Evolutionary conservation across 352 stramenopile genomes (phyloP).

Genomic region (Phytophthora ohioensis): DNA sequence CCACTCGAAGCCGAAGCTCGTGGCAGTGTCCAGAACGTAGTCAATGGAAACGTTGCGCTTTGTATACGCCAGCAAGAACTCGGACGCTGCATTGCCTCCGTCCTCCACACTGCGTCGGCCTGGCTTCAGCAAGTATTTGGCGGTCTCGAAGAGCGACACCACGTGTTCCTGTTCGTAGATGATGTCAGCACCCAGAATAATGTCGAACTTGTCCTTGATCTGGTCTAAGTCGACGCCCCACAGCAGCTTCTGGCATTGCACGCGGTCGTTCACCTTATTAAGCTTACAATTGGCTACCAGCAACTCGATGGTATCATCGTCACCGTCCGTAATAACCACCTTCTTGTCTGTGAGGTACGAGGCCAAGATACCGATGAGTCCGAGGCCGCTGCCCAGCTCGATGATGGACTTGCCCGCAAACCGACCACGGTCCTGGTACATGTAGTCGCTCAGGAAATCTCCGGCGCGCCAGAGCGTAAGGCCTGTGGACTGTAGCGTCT

Average conservation of each 20-base stretch:
- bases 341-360: slow-evolving; percentile 61
- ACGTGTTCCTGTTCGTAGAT: slow-evolving; percentile 75
- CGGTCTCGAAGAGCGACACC: slow-evolving; percentile 61
- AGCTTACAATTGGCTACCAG: slow-evolving; percentile 64
- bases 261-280: slow-evolving; percentile 49
- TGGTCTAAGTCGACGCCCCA: slow-evolving; percentile 58
- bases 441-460: slow-evolving; percentile 68
- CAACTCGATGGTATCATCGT: slow-evolving; percentile 60
- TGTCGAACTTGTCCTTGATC: slow-evolving; percentile 58
- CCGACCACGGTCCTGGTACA: slow-evolving; percentile 52
- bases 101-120: slow-evolving; percentile 27
- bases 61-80: slow-evolving; percentile 71
- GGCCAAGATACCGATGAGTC: slow-evolving; percentile 65
- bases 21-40: slow-evolving; percentile 63
- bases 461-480: slow-evolving; percentile 70
- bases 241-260: slow-evolving; percentile 56
- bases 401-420: slow-evolving; percentile 53
- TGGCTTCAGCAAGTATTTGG: slow-evolving; percentile 51
- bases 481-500: slow-evolving; percentile 69
- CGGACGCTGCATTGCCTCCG: slow-evolving; percentile 32
- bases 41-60: slow-evolving; percentile 77
- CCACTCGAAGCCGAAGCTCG: slow-evolving; percentile 73
- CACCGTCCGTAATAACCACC: slow-evolving; percentile 68
- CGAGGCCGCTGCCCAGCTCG: slow-evolving; percentile 66
- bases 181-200: slow-evolving; percentile 67